Percentiles rank a stretch among this genome's conserved stretches.
phyloP scores from a whole-genome alignment of 129 eudicot species.

The Mikania micrantha region DNA sequence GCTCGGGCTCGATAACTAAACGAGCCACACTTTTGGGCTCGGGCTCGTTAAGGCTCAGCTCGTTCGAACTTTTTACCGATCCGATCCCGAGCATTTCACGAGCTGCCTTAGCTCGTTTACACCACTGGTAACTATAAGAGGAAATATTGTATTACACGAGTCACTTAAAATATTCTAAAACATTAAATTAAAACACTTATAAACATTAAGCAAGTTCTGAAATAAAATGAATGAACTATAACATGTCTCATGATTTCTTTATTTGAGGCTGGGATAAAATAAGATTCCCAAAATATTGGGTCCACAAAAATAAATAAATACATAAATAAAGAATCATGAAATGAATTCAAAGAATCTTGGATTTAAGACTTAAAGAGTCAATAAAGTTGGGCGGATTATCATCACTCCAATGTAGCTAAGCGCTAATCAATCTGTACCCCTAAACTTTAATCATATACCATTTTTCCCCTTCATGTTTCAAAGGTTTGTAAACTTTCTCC shows the following conservation, averaged over 20 bases:
- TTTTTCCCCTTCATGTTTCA: background rate
- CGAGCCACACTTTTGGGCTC: too few species aligned
- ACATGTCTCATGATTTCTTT: background rate
- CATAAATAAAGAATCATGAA: background rate
- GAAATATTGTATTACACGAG: too few species aligned
- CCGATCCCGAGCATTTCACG: too few species aligned
- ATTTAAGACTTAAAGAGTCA: conserved; percentile 7
- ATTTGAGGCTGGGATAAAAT: conserved; percentile 9
- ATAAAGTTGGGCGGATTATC: conserved; percentile 2
- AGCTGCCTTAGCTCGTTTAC: too few species aligned
- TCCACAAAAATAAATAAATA: background rate
- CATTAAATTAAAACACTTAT: too few species aligned
- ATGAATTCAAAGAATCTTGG: background rate
- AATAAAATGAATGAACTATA: background rate
- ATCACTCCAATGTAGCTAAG: background rate
- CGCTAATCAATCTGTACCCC: background rate
- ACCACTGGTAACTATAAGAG: too few species aligned
- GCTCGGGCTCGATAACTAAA: too few species aligned
- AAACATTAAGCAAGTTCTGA: too few species aligned
- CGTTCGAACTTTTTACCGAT: too few species aligned
- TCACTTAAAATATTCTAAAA: too few species aligned
- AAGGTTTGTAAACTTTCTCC: background rate
- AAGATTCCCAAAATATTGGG: background rate
- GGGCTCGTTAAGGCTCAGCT: too few species aligned
- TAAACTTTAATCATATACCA: background rate